phyloP scores from a whole-genome alignment of 768 basidiomycete genomes.

The Russula olivacea region DNA sequence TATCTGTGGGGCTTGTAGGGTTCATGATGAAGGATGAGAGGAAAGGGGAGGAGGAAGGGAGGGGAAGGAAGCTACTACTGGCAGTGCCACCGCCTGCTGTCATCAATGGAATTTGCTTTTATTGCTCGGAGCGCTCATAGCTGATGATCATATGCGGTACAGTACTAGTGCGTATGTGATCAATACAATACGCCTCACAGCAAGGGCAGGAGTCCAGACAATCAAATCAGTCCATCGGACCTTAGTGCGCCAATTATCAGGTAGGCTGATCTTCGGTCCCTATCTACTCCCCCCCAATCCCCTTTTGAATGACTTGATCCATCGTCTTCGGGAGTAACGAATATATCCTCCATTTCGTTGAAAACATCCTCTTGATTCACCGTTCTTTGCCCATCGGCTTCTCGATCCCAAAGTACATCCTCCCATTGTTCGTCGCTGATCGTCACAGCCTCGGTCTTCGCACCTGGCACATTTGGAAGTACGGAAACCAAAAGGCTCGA shows the following conservation, averaged over 20 bases:
- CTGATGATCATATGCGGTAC: too few species aligned
- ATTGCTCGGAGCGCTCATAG: too few species aligned
- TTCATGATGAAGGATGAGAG: not conserved
- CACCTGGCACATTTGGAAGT: conserved; percentile 65
- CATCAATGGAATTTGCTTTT: too few species aligned
- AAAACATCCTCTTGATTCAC: conserved; percentile 27
- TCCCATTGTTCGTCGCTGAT: conserved; percentile 77
- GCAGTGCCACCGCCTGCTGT: not conserved
- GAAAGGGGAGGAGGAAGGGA: too few species aligned
- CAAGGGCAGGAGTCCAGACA: not conserved
- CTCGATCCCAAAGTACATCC: conserved; percentile 71
- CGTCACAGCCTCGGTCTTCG: conserved; percentile 71
- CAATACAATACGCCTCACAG: not conserved
- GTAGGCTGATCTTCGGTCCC: conserved; percentile 74
- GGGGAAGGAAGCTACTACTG: too few species aligned
- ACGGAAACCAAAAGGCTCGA: conserved; percentile 71
- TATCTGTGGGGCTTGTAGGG: not conserved
- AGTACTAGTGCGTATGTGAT: too few species aligned
- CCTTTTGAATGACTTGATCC: conserved; percentile 43
- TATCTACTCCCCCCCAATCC: conserved; percentile 74
- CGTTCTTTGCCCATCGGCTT: conserved; percentile 45
- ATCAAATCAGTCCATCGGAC: conserved; percentile 60
- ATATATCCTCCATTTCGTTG: conserved; percentile 46
- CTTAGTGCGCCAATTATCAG: conserved; percentile 71
- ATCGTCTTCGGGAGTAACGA: conserved; percentile 55